phyloP scores from a whole-genome alignment of 805 yeast species.

The Candida silvicultrix region DNA sequence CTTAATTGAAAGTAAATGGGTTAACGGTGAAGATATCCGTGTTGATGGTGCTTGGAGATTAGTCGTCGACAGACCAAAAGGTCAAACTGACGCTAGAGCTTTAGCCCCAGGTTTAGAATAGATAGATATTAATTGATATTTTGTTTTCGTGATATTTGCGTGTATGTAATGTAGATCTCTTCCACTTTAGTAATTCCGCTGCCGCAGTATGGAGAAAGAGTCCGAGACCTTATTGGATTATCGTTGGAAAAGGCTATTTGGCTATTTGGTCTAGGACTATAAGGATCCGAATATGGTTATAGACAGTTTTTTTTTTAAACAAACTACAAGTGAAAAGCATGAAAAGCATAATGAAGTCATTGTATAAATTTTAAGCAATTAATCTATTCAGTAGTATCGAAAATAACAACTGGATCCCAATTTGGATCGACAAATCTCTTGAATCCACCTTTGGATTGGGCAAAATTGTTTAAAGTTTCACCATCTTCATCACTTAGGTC shows the following conservation, averaged over 20 bases:
- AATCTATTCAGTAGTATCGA: conserved; percentile 10
- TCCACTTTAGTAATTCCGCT: no score
- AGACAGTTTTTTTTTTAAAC: no score
- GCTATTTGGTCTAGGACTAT: no score
- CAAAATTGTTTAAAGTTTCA: conserved; percentile 20
- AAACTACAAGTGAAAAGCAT: no score
- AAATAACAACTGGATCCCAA: conserved; percentile 31
- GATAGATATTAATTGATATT: conserved; percentile 3
- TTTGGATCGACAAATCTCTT: conserved; percentile 21
- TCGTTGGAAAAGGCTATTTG: no score
- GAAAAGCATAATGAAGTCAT: no score
- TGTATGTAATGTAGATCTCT: no score
- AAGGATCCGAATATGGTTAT: no score
- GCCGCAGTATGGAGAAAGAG: no score
- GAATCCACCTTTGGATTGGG: conserved; percentile 23
- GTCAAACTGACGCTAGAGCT: conserved; percentile 23
- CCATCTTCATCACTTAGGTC: conserved; percentile 31
- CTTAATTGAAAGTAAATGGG: background rate
- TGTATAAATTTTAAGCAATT: no score
- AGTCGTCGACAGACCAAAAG: conserved; percentile 32
- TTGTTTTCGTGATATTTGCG: no score
- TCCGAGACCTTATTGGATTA: no score
- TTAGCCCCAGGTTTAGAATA: conserved; percentile 31
- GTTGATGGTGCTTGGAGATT: conserved; percentile 1
- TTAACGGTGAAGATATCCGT: background rate